Evolutionary conservation across 164 flowering plant species (phyloP).

Genomic region (Vitis cinerea): DNA sequence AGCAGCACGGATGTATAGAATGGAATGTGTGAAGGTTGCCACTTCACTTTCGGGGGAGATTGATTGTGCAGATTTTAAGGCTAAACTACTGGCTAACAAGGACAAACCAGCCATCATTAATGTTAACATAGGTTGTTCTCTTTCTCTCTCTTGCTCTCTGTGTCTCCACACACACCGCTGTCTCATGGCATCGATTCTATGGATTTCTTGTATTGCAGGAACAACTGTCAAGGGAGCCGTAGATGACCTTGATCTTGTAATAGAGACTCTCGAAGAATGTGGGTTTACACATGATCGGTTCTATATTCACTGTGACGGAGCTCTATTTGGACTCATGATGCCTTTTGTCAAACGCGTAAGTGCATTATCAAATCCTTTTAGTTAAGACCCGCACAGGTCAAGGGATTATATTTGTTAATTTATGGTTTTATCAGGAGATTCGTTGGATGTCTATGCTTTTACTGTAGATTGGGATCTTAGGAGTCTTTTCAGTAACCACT

Average conservation of each 20-base stretch:
- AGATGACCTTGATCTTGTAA: conserved; percentile 94
- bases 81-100: conserved; percentile 60
- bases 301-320: conserved; percentile 96
- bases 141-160: conserved; percentile 4
- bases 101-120: conserved; percentile 90
- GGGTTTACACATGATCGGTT: conserved; percentile 77
- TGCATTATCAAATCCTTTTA: conserved; percentile 2
- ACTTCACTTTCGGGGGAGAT: conserved; percentile 82
- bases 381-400: background rate
- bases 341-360: conserved; percentile 90
- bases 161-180: too few species aligned
- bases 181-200: background rate
- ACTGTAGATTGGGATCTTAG: too few species aligned
- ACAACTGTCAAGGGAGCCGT: conserved; percentile 98
- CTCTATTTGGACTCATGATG: conserved; percentile 97
- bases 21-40: conserved; percentile 78
- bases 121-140: conserved; percentile 75
- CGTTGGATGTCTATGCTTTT: too few species aligned
- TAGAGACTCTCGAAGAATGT: conserved; percentile 75
- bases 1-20: conserved; percentile 95
- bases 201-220: conserved; percentile 43
- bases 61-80: conserved; percentile 74
- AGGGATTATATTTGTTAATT: too few species aligned
- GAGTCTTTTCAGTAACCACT: too few species aligned
- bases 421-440: too few species aligned